phyloP scores from a whole-genome alignment of 495 filamentous ascomycete species.

The Neurospora africana region DNA sequence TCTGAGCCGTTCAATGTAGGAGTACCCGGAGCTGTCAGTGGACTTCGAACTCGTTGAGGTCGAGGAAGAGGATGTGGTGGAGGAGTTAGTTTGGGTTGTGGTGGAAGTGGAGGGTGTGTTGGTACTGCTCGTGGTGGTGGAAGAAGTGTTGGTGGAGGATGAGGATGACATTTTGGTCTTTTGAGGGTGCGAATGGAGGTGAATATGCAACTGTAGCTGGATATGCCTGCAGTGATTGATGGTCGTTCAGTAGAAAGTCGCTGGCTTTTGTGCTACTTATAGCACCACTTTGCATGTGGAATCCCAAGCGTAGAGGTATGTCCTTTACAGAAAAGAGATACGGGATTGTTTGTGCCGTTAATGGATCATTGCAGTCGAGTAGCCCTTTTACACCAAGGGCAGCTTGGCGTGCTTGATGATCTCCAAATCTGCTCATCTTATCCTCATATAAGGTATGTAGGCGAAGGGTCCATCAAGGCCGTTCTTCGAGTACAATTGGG shows the following conservation, averaged over 20 bases:
- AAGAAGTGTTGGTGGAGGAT: neutral
- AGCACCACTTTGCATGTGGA: neutral
- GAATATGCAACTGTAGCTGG: too few species aligned
- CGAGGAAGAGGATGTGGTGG: neutral
- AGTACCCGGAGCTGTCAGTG: neutral
- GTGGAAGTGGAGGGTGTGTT: neutral
- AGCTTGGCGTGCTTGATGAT: neutral
- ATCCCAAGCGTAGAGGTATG: neutral
- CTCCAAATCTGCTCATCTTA: neutral
- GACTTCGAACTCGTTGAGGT: neutral
- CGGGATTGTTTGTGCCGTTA: neutral
- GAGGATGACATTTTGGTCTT: neutral
- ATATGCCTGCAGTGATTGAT: neutral
- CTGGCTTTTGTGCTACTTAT: neutral
- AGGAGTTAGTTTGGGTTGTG: neutral
- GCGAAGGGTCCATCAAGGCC: neutral
- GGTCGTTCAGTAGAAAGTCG: accelerated
- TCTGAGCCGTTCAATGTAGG: neutral
- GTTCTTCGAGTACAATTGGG: neutral
- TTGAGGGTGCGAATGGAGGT: neutral
- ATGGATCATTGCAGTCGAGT: neutral
- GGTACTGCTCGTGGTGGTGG: neutral
- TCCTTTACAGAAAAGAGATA: neutral
- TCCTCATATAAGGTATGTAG: too few species aligned
- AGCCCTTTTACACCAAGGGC: neutral